These are phyloP conservation scores for Paramecium tetraurelia DNA, from an alignment of 73 alveolate genomes.

Conservation along the genomic window DNA sequence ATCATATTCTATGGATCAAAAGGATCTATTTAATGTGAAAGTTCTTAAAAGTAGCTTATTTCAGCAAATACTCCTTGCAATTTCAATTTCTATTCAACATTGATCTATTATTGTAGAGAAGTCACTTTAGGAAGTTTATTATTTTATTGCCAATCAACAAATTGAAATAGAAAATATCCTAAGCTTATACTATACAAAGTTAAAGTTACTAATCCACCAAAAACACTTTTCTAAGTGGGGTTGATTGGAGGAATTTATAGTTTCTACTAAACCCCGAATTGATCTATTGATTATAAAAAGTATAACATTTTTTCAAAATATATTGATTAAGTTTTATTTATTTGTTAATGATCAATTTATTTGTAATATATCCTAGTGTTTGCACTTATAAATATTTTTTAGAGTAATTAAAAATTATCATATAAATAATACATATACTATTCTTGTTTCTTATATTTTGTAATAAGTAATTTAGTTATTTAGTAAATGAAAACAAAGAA, in stretches of 20 bases:
- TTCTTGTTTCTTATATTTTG: no score
- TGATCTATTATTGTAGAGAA: background rate
- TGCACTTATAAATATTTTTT: no score
- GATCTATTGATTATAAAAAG: background rate
- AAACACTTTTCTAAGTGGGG: background rate
- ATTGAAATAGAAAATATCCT: background rate
- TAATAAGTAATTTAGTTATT: no score
- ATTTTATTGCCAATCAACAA: background rate
- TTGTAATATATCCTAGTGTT: no score
- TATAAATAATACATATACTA: no score
- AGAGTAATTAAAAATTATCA: no score
- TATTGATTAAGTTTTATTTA: background rate
- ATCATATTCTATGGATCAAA: slow-evolving; percentile 17
- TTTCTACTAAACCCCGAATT: background rate
- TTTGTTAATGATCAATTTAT: no score
- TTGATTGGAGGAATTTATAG: background rate
- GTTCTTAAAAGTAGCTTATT: background rate
- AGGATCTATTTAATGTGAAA: background rate
- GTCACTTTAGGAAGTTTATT: background rate
- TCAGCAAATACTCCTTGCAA: background rate
- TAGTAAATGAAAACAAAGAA: no score
- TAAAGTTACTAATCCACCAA: background rate
- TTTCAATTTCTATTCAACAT: background rate
- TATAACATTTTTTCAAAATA: background rate
- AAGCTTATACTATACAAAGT: background rate